Conservation (phyloP, 2,329 filamentous ascomycete species). For the Penicillium sclerotigenum region DNA sequence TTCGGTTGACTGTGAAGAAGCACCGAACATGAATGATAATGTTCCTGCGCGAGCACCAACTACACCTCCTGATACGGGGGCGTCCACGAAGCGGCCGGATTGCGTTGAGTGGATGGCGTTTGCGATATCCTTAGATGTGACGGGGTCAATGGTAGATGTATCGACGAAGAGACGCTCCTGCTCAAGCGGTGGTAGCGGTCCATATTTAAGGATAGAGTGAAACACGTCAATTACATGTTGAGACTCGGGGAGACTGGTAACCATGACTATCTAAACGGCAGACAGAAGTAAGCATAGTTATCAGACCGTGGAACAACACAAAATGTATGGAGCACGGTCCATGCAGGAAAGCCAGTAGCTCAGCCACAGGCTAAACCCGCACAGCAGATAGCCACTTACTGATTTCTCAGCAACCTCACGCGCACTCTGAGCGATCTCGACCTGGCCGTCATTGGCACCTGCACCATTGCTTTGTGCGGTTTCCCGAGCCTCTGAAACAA, state of each 20-base stretch:
- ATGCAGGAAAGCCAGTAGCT: not conserved
- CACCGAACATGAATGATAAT: conserved; percentile 93
- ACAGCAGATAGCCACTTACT: conserved; percentile 47
- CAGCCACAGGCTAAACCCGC: not conserved
- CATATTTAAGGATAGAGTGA: conserved; percentile 65
- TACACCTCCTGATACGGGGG: conserved; percentile 94
- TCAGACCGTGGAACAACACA: not conserved
- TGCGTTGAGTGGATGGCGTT: conserved; percentile 63
- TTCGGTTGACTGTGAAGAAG: conserved; percentile 46
- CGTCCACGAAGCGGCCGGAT: conserved; percentile 80
- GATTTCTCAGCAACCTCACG: conserved; percentile 64
- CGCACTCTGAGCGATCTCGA: conserved; percentile 56
- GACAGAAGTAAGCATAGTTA: conserved; percentile 6
- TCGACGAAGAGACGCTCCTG: conserved; percentile 82
- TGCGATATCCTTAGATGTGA: conserved; percentile 75
- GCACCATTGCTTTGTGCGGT: conserved; percentile 27
- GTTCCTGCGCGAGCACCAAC: conserved; percentile 85
- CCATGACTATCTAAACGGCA: conserved; percentile 66
- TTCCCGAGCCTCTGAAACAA: conserved; percentile 52
- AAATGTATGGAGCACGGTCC: not conserved
- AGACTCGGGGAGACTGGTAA: conserved; percentile 87
- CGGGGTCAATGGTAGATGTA: conserved; percentile 92
- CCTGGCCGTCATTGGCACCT: conserved; percentile 41
- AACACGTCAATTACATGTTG: conserved; percentile 84
- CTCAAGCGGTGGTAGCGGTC: conserved; percentile 49